Conservation (phyloP, 148 eudicot species). For the Spergularia marina region DNA sequence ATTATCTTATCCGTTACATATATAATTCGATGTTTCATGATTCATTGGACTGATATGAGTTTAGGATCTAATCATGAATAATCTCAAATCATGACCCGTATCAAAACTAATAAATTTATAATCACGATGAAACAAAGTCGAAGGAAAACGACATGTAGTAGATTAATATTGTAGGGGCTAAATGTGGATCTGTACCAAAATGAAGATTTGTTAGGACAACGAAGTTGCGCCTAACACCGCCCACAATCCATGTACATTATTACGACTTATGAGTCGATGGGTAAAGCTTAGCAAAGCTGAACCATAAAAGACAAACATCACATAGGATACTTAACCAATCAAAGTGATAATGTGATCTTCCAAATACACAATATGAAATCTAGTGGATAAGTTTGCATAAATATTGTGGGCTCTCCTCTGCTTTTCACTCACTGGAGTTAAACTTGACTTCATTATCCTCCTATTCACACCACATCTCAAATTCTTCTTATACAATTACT, state of each 20-base stretch:
- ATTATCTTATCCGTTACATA: too few relatives aligned
- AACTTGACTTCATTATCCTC: slow-evolving; percentile 12
- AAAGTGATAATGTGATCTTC: background rate
- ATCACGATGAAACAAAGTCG: too few relatives aligned
- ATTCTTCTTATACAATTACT: too few relatives aligned
- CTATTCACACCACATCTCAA: background rate
- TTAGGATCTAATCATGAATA: too few relatives aligned
- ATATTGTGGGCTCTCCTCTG: slow-evolving; percentile 33
- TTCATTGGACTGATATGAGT: too few relatives aligned
- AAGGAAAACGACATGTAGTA: too few relatives aligned
- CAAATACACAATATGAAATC: slow-evolving; percentile 15
- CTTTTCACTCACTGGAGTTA: slow-evolving; percentile 12
- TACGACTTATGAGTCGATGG: too few relatives aligned
- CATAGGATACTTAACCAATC: slow-evolving; percentile 34
- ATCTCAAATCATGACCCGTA: too few relatives aligned
- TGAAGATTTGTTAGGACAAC: slow-evolving; percentile 8
- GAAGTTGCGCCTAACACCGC: slow-evolving; percentile 18
- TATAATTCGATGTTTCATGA: too few relatives aligned
- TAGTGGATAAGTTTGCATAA: slow-evolving; percentile 33
- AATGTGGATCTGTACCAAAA: background rate
- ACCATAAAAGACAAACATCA: slow-evolving; percentile 33
- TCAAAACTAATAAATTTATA: too few relatives aligned
- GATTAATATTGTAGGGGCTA: background rate
- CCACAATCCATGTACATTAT: slow-evolving; percentile 14
- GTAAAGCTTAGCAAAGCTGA: slow-evolving; percentile 10